These are phyloP conservation scores for Acer campestre DNA, from an alignment of 345 rosid genomes.

Conservation along the genomic window DNA sequence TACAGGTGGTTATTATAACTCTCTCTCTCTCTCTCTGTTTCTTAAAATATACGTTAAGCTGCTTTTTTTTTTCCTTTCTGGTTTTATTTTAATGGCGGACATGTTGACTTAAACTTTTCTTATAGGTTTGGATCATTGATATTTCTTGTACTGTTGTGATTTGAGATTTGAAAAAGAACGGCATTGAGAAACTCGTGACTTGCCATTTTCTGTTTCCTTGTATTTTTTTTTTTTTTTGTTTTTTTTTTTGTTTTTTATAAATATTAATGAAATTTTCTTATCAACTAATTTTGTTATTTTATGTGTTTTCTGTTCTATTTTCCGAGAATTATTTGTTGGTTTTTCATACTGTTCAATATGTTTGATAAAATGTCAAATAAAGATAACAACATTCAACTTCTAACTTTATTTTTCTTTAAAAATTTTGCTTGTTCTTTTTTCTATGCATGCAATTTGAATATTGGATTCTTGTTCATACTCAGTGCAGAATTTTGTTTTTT, in stretches of 20 bases:
- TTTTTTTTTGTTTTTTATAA: too few relatives aligned
- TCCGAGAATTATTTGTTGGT: neutral
- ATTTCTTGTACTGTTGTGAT: neutral
- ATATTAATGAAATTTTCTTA: neutral
- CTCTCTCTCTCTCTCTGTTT: neutral
- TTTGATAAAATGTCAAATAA: neutral
- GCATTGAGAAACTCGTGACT: conserved; percentile 26
- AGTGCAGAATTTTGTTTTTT: conserved; percentile 3
- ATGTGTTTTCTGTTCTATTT: neutral
- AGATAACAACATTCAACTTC: neutral
- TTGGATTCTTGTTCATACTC: conserved; percentile 4
- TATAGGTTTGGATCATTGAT: neutral
- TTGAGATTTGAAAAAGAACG: conserved; percentile 3
- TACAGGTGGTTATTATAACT: conserved; percentile 56
- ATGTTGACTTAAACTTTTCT: conserved; percentile 1
- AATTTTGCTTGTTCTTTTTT: neutral
- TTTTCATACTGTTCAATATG: neutral
- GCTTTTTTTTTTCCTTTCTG: neutral
- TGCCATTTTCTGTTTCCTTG: conserved; percentile 10
- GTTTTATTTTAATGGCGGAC: conserved; percentile 1
- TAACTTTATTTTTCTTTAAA: neutral
- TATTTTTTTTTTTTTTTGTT: neutral
- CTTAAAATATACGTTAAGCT: neutral
- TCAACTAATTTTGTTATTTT: neutral
- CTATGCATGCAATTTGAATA: conserved; percentile 15